Conservation (phyloP, 345 rosid genomes). For the Citropsis articulata region DNA sequence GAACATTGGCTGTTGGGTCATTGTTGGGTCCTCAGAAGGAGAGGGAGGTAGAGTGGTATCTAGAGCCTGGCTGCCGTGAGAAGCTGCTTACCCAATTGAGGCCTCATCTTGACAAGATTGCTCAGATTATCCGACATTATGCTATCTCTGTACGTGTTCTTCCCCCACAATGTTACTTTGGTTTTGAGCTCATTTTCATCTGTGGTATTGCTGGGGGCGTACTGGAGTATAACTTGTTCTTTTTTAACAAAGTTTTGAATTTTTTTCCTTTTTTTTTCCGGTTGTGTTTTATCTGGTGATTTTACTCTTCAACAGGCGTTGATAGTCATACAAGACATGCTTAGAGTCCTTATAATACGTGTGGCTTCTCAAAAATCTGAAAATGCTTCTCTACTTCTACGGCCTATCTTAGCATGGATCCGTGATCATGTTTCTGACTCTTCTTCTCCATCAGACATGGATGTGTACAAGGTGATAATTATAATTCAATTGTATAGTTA, state of each 20-base stretch:
- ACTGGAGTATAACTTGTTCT: background rate
- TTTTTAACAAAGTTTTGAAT: background rate
- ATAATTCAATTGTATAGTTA: conserved; percentile 20
- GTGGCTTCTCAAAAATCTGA: conserved; percentile 71
- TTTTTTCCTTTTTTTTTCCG: too few relatives aligned
- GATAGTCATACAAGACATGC: conserved; percentile 92
- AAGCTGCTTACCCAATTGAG: conserved; percentile 72
- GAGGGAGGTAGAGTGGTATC: conserved; percentile 83
- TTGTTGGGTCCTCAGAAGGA: conserved; percentile 82
- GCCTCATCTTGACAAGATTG: conserved; percentile 85
- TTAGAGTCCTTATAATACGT: conserved; percentile 85
- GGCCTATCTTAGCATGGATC: conserved; percentile 69
- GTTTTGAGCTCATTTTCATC: conserved; percentile 20
- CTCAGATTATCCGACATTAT: conserved; percentile 82
- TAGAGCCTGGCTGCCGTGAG: conserved; percentile 64
- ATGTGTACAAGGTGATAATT: conserved; percentile 66
- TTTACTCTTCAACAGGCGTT: conserved; percentile 50
- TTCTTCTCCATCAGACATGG: conserved; percentile 49
- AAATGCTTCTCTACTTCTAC: conserved; percentile 68
- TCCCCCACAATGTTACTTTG: background rate
- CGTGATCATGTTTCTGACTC: conserved; percentile 44
- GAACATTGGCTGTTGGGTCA: conserved; percentile 81
- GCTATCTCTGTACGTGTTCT: conserved; percentile 79
- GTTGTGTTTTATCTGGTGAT: conserved; percentile 15
- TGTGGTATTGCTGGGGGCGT: conserved; percentile 7